Evolutionary conservation across 1,284 basidiomycete species (phyloP), one percentile per base, ranked within the genome.

Genomic region (Xerocomus nothofagi): DNA sequence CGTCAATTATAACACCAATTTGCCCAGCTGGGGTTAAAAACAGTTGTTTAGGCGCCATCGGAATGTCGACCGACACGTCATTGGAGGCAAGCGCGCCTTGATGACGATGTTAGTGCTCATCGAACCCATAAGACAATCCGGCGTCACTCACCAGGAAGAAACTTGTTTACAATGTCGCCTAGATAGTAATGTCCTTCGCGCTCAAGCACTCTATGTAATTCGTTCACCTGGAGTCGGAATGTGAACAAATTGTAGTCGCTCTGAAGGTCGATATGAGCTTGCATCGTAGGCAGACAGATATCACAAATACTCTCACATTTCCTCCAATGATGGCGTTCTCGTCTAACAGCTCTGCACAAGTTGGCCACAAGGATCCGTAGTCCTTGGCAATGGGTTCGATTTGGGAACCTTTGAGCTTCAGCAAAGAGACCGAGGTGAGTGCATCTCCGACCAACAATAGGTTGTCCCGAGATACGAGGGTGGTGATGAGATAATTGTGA

Each of bases 21-120:
- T 88, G 80, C 3, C 94, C 94, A 4, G 85, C 82, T 0, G 85
- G 76, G 0, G 93, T 91, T 63, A 90, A 86, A 67, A 88, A 93
- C 12, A 95, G 57, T 32, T 89, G 80, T 50, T 81, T 81, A 0
- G 89, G 78, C 33, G 71, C 61, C 36, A 88, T 67, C 1, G 67
- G 59, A 12, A 66, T 49, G 43, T 70, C 69, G 2, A 64, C 60
- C 2, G 71, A 66, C 8, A 63, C 50, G 11, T 79, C 72, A 18
- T 66, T 56, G 0, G 71, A 62, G 26, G 67, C 58, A 41, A 81
- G 57, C 2, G 74, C 69, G 8, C 80, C 82, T 82, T 44, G 2
- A 51, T 40, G 39, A n/a, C 11, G 14, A 23, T 29, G 30, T 69
- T 27, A 57, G 43, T 7, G 37, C n/a, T 18, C 2, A 20, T 34